A percentile compares a stretch with the other conserved stretches of the same genome.
phyloP scores from a whole-genome alignment of 176 grass and related monocot species.

The Avena eriantha region DNA sequence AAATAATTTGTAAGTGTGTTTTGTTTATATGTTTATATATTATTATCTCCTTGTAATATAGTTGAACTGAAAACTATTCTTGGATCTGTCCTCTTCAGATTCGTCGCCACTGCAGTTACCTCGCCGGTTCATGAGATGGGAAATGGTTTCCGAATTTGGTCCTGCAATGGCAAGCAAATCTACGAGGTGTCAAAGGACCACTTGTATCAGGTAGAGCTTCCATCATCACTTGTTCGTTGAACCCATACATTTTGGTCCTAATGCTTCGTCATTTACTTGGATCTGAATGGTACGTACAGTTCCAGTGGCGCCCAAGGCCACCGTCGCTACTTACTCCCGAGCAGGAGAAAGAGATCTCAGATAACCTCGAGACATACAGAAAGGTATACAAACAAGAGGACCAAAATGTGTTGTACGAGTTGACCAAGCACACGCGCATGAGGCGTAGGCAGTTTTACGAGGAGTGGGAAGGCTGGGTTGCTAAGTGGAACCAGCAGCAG shows the following conservation, averaged over 20 bases:
- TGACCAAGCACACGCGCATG: conserved; percentile 69
- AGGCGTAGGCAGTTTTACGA: conserved; percentile 71
- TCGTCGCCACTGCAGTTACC: conserved; percentile 78
- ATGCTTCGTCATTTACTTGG: conserved; percentile 15
- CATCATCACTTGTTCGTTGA: not conserved
- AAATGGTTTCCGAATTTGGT: conserved; percentile 91
- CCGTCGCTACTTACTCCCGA: conserved; percentile 63
- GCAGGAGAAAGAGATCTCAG: conserved; percentile 75
- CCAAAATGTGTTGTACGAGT: conserved; percentile 60
- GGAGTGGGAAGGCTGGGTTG: conserved; percentile 77
- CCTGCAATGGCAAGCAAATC: conserved; percentile 77
- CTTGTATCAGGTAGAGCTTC: conserved; percentile 75
- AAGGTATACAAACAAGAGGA: conserved; percentile 88
- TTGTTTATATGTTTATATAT: not conserved
- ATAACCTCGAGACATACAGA: conserved; percentile 83
- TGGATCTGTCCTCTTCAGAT: conserved; percentile 48
- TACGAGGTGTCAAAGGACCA: conserved; percentile 91
- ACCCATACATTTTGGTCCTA: not conserved
- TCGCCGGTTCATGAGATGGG: conserved; percentile 97
- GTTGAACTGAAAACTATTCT: conserved; percentile 12
- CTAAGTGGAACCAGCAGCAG: conserved; percentile 74
- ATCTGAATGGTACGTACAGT: conserved; percentile 59
- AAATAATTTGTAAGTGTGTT: not conserved
- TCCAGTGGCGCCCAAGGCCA: conserved; percentile 77
- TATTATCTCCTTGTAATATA: not conserved